Percentiles rank a stretch among this genome's conserved stretches.
Evolutionary conservation across 192 early-diverging fungal genomes (phyloP).

Genomic region (Coemansia sp.): DNA sequence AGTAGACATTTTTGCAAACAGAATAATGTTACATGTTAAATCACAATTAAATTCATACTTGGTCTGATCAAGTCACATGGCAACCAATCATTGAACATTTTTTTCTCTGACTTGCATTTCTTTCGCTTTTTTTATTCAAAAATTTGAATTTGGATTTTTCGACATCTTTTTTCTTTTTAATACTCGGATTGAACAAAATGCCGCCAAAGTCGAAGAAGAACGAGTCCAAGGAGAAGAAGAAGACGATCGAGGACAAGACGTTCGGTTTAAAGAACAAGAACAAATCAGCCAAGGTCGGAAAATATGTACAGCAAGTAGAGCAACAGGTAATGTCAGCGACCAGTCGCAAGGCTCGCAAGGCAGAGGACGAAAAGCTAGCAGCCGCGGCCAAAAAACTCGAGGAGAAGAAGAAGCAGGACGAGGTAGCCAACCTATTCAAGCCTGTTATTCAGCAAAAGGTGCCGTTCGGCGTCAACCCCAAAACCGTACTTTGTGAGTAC

Average conservation of each 20-base stretch:
- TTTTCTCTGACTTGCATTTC: background rate
- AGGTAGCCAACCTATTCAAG: constrained; percentile 90
- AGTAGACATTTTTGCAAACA: background rate
- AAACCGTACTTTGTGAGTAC: constrained; percentile 89
- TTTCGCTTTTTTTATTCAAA: background rate
- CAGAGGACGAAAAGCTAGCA: constrained; percentile 65
- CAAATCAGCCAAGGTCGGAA: constrained; percentile 87
- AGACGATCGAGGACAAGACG: constrained; percentile 93
- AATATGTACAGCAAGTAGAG: constrained; percentile 92
- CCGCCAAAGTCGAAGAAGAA: constrained; percentile 76
- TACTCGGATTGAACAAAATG: constrained; percentile 55
- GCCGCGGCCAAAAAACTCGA: constrained; percentile 70
- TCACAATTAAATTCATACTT: background rate
- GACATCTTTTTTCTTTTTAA: constrained; percentile 12
- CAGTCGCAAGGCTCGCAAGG: constrained; percentile 59
- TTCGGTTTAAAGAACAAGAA: constrained; percentile 99
- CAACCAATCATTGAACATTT: background rate
- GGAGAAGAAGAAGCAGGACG: constrained; percentile 88
- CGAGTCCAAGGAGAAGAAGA: constrained; percentile 73
- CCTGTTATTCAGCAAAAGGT: constrained; percentile 92
- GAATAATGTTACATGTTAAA: background rate
- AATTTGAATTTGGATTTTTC: background rate
- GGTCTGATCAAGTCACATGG: constrained; percentile 8
- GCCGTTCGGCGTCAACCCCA: constrained; percentile 97
- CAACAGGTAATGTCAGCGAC: constrained; percentile 71